Percentiles rank a stretch among this genome's conserved stretches.
Conservation (phyloP, 1,139 yeast genomes). For the Hyphopichia pseudoburtonii region DNA sequence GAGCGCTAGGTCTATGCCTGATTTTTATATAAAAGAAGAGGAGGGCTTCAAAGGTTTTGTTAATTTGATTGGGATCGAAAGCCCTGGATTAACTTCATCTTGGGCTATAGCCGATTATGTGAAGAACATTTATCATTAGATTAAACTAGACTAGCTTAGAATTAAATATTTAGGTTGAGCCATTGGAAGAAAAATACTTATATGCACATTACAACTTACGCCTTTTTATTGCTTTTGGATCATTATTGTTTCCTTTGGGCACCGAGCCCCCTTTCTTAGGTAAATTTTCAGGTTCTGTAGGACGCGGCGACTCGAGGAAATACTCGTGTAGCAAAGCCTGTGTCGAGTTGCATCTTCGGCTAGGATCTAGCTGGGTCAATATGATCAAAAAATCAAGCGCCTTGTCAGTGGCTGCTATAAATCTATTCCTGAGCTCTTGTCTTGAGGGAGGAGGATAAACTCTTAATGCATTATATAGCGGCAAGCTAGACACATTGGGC, state of each 20-base stretch:
- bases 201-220: not conserved
- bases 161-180: not conserved
- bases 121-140: conserved; percentile 32
- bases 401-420: conserved; percentile 87
- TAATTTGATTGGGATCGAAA: conserved; percentile 79
- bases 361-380: conserved; percentile 79
- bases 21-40: conserved; percentile 65
- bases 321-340: conserved; percentile 66
- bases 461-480: conserved; percentile 68
- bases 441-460: conserved; percentile 84
- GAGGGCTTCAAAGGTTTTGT: conserved; percentile 76
- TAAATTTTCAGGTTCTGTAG: conserved; percentile 69
- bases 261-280: conserved; percentile 49
- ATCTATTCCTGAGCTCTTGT: conserved; percentile 76
- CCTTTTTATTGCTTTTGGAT: not conserved
- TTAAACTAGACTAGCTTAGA: not conserved
- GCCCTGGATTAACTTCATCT: conserved; percentile 84
- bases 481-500: conserved; percentile 86
- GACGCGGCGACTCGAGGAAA: conserved; percentile 72
- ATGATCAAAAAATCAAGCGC: conserved; percentile 77
- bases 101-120: conserved; percentile 83
- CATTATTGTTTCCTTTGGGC: conserved; percentile 2
- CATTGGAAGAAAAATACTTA: conserved; percentile 5
- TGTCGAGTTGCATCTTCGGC: conserved; percentile 64
- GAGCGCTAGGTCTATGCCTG: conserved; percentile 51